These are phyloP conservation scores for Orbilia blumenaviensis DNA, from an alignment of 2,329 filamentous ascomycete genomes.

Conservation along the genomic window DNA sequence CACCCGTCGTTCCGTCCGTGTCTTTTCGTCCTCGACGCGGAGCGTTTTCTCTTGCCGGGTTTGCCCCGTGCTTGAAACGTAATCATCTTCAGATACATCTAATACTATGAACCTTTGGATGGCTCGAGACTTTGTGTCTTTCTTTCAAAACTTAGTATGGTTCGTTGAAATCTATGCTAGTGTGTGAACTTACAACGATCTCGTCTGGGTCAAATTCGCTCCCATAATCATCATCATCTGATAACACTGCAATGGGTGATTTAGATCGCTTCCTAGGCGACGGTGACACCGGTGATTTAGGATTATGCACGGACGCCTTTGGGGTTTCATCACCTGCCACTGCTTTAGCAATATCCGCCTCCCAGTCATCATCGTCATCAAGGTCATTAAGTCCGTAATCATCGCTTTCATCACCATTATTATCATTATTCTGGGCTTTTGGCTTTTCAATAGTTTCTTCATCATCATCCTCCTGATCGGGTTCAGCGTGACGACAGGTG, in stretches of 20 bases:
- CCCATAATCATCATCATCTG: slow-evolving; percentile 46
- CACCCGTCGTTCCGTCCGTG: slow-evolving; percentile 72
- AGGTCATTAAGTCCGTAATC: slow-evolving; percentile 48
- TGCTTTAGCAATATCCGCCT: slow-evolving; percentile 41
- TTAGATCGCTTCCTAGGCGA: slow-evolving; percentile 5
- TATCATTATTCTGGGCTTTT: neutral
- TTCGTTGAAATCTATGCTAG: slow-evolving; percentile 30
- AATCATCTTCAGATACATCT: slow-evolving; percentile 55
- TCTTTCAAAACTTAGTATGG: slow-evolving; percentile 57
- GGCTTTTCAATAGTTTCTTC: neutral
- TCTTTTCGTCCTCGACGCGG: slow-evolving; percentile 80
- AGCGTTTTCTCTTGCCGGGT: slow-evolving; percentile 71
- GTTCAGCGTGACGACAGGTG: neutral
- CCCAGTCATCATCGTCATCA: slow-evolving; percentile 49
- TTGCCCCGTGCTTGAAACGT: slow-evolving; percentile 26
- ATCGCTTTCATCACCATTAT: slow-evolving; percentile 3
- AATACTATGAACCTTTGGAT: slow-evolving; percentile 58
- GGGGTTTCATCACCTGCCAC: slow-evolving; percentile 3
- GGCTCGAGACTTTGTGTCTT: slow-evolving; percentile 57
- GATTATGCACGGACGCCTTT: slow-evolving; percentile 3
- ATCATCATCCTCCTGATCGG: neutral
- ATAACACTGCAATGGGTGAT: slow-evolving; percentile 4
- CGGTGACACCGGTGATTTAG: neutral
- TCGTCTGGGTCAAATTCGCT: slow-evolving; percentile 54
- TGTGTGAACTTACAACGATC: slow-evolving; percentile 46